Conservation (phyloP, 768 basidiomycete genomes). For the Rhizopogon rudus region DNA sequence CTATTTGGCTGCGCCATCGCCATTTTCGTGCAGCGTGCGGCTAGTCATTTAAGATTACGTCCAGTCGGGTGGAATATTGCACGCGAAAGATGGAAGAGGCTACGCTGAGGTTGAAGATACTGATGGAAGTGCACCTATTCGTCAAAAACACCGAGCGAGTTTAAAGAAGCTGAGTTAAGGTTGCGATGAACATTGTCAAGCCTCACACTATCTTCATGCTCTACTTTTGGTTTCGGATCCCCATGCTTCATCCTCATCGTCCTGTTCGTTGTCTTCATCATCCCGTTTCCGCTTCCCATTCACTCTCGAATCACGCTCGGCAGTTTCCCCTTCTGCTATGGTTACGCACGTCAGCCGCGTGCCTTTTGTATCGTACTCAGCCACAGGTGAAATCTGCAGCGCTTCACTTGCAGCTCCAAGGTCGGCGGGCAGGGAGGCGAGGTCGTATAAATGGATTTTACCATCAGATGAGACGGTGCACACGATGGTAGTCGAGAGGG, state of each 20-base stretch:
- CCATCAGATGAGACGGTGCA: constrained; percentile 91
- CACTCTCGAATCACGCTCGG: constrained; percentile 9
- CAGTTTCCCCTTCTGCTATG: constrained; percentile 45
- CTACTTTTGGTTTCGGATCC: constrained; percentile 12
- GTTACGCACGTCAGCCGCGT: constrained; percentile 77
- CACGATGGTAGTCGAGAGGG: constrained; percentile 52
- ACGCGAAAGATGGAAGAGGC: too few species aligned
- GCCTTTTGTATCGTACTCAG: constrained; percentile 79
- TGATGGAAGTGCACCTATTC: too few species aligned
- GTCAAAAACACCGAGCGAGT: neutral
- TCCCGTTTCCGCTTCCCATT: constrained; percentile 34
- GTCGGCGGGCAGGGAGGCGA: constrained; percentile 42
- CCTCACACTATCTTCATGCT: constrained; percentile 21
- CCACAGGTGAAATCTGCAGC: constrained; percentile 47
- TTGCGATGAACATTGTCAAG: neutral
- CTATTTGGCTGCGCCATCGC: too few species aligned
- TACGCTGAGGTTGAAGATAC: too few species aligned
- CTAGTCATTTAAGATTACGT: too few species aligned
- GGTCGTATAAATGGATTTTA: constrained; percentile 70
- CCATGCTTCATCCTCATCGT: constrained; percentile 28
- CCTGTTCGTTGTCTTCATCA: constrained; percentile 29
- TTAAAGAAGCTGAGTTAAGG: neutral
- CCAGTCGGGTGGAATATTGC: too few species aligned
- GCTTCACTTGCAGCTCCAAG: constrained; percentile 9
- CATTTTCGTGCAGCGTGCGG: too few species aligned